Percentiles rank a stretch among this genome's conserved stretches.
These are phyloP conservation scores for Tetraselmis striata DNA, from an alignment of 139 green algal genomes.

Conservation along the genomic window DNA sequence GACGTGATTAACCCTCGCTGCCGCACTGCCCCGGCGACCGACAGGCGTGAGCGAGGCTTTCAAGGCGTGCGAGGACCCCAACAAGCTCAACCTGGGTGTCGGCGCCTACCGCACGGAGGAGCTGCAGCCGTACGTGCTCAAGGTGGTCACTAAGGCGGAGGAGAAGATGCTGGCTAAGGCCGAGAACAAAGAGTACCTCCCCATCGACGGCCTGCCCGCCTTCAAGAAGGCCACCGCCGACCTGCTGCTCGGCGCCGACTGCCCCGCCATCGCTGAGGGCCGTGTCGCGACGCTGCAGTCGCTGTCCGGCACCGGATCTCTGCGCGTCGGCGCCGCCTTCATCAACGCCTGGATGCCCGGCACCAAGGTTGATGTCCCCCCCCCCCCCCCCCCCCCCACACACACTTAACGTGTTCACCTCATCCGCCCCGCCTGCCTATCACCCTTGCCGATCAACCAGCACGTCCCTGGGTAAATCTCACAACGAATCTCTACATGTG, in stretches of 20 bases:
- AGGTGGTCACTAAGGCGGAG: conserved; percentile 91
- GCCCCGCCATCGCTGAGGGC: conserved; percentile 66
- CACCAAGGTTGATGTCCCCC: conserved; percentile 65
- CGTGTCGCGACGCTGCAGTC: conserved; percentile 73
- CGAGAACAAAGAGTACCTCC: conserved; percentile 57
- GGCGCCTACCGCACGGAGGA: conserved; percentile 93
- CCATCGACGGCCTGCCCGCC: conserved; percentile 79
- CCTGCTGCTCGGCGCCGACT: conserved; percentile 73
- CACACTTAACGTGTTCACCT: not conserved
- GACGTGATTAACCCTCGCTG: too few relatives aligned
- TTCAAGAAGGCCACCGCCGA: conserved; percentile 83
- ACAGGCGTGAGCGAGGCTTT: conserved; percentile 85
- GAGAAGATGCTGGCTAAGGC: conserved; percentile 48
- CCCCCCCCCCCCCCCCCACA: conserved; percentile 60
- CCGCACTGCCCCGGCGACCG: too few relatives aligned
- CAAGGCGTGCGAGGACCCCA: conserved; percentile 50
- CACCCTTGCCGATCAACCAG: too few relatives aligned
- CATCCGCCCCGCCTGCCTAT: too few relatives aligned
- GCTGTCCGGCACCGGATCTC: conserved; percentile 88
- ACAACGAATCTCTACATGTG: too few relatives aligned
- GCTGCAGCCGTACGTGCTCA: conserved; percentile 87
- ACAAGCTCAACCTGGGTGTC: conserved; percentile 97
- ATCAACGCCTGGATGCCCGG: conserved; percentile 75
- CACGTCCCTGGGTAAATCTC: too few relatives aligned
- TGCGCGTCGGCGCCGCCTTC: conserved; percentile 88